These are phyloP conservation scores for Trypethelium eluteriae DNA, from an alignment of 495 filamentous ascomycete genomes.

Conservation along the genomic window DNA sequence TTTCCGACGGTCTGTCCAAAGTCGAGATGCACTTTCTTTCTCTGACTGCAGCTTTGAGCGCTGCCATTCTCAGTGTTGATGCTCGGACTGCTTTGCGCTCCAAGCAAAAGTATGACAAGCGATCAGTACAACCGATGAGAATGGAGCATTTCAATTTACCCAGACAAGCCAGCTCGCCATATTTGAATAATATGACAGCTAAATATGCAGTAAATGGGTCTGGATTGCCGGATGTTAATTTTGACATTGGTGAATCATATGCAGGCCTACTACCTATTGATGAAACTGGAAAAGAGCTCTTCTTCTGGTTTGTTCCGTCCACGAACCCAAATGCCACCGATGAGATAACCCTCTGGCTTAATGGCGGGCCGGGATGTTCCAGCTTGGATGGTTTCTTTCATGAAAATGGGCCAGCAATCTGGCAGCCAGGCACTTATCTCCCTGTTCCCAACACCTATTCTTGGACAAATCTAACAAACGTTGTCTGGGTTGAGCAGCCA, in stretches of 20 bases:
- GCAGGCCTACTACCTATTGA: constrained; percentile 37
- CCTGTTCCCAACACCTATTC: constrained; percentile 26
- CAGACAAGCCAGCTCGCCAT: neutral
- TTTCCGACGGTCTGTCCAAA: neutral
- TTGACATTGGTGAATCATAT: constrained; percentile 40
- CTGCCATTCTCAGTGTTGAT: neutral
- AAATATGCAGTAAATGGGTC: constrained; percentile 36
- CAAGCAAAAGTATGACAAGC: constrained; percentile 8
- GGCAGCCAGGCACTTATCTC: constrained; percentile 35
- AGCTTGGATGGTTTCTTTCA: constrained; percentile 37
- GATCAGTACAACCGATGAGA: neutral
- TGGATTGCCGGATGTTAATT: constrained; percentile 36
- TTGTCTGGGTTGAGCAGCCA: constrained; percentile 33
- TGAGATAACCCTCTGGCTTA: constrained; percentile 38
- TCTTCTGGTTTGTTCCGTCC: constrained; percentile 39
- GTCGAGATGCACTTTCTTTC: neutral
- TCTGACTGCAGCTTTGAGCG: neutral
- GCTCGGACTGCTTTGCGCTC: neutral
- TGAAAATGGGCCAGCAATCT: constrained; percentile 37
- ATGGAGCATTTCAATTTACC: neutral
- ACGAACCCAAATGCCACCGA: constrained; percentile 27
- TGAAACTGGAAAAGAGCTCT: constrained; percentile 33
- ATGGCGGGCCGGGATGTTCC: constrained; percentile 35
- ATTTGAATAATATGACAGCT: constrained; percentile 9
- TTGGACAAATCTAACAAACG: constrained; percentile 36